Evolutionary conservation across 345 rosid species (phyloP).

Genomic region (Syzygium aromaticum): DNA sequence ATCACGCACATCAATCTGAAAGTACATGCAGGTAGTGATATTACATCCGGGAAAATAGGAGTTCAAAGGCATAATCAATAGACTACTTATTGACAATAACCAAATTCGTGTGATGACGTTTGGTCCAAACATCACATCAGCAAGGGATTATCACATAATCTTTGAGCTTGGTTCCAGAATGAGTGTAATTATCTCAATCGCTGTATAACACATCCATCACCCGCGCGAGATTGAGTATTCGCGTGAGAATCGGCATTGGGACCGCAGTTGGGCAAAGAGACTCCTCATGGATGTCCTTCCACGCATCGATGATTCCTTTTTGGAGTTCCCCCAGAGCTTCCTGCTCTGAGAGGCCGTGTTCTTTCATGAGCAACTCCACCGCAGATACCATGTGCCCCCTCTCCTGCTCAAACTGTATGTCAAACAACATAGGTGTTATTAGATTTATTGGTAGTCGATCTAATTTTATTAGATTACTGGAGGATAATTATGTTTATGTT

Average conservation of each 20-base stretch:
- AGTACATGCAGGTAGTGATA: too few species aligned
- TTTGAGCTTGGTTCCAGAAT: background rate
- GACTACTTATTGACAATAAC: background rate
- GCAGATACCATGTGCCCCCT: background rate
- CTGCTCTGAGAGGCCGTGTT: background rate
- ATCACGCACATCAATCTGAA: too few species aligned
- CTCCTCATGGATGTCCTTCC: conserved; percentile 28
- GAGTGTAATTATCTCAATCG: conserved; percentile 17
- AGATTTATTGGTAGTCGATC: background rate
- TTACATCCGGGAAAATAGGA: too few species aligned
- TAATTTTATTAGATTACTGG: background rate
- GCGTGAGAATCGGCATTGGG: conserved; percentile 5
- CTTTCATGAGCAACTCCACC: background rate
- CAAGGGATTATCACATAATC: conserved; percentile 1
- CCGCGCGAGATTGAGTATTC: conserved; percentile 8
- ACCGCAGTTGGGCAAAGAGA: background rate
- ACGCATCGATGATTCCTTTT: conserved; percentile 1
- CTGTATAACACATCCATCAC: conserved; percentile 11
- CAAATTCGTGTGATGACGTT: background rate
- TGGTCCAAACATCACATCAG: background rate
- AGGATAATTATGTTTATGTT: background rate
- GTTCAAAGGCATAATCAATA: background rate
- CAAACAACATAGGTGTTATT: accelerated
- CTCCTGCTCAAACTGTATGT: background rate
- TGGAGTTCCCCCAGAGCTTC: conserved; percentile 1